Base-by-base conservation (phyloP, 2,329 filamentous ascomycete genomes). In the Phialophora verrucosa region DNA sequence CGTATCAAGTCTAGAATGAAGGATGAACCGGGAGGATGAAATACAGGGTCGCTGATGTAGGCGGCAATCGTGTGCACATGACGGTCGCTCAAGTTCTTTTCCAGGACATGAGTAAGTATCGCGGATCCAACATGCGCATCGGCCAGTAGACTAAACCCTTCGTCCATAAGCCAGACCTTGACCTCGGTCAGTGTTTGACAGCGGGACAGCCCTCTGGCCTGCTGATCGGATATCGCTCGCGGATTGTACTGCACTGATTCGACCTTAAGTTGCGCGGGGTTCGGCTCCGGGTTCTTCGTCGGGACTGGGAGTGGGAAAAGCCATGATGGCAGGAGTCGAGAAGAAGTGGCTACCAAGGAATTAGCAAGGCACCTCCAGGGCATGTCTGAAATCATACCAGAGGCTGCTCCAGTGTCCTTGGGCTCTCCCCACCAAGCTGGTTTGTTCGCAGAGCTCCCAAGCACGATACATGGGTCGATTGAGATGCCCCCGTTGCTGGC, bases 381-480 rank as follows among this genome's bases (percentile, higher is more conserved):
- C 7, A 51, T 17, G 23, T 17, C 35, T 17, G 31, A 44, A 27
- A n/a, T 29, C 53, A 53, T 63, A 63, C 61, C 44, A 27, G 54
- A 42, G 3, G 49, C 51, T 38, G 32, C 31, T 25, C n/a, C 29
- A 44, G 20, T 17, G 27, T 58, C 38, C 44, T 50, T 49, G 25
- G 38, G 57, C 47, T 31, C 53, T 54, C 70, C 58, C 72, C 72
- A 73, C 72, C 72, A 73, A 29, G 61, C 64, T 61, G 49, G 27
- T 50, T 73, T 32, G 59, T 59, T 64, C 23, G 63, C 38, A 10
- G 54, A 64, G 38, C 59, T 54, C 25, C 80, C 81, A 68, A 81
- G 78, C 53, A 83, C 70, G 63, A 77, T 74, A 8, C 75, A 76
- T 59, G 80, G 75, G 71, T 82, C 79, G 38, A 79, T 73, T 20